phyloP scores from a whole-genome alignment of 495 filamentous ascomycete species.

The Staphylotrichum longicolle region DNA sequence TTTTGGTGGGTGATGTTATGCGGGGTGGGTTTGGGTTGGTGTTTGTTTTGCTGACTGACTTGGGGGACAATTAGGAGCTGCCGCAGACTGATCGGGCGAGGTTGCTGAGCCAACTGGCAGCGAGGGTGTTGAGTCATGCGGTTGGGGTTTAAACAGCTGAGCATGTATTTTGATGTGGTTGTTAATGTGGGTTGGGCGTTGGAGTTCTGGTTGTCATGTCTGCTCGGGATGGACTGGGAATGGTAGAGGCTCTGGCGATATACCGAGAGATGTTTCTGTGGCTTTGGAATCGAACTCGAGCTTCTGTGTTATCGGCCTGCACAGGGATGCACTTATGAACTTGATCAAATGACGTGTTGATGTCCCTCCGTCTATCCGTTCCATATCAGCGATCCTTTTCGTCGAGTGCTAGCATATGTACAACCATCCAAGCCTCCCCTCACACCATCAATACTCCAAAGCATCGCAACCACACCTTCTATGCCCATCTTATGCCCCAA shows the following conservation, averaged over 20 bases:
- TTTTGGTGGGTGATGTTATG: neutral
- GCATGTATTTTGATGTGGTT: neutral
- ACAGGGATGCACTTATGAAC: too few relatives aligned
- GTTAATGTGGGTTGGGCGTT: constrained; percentile 1
- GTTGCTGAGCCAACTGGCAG: constrained; percentile 71
- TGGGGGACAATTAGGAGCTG: constrained; percentile 51
- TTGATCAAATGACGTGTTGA: too few relatives aligned
- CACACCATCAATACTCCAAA: neutral
- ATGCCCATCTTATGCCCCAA: neutral
- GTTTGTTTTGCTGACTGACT: constrained; percentile 11
- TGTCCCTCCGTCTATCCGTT: too few relatives aligned
- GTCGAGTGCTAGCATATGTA: neutral
- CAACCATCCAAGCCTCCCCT: neutral
- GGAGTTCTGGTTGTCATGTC: constrained; percentile 4
- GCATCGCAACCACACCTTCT: neutral
- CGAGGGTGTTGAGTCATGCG: constrained; percentile 65
- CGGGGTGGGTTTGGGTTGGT: neutral
- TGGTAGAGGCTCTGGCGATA: too few relatives aligned
- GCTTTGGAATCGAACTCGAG: too few relatives aligned
- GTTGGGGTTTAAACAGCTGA: constrained; percentile 39
- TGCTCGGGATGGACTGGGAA: too few relatives aligned
- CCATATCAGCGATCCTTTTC: neutral
- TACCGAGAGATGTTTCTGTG: too few relatives aligned
- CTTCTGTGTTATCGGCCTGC: neutral
- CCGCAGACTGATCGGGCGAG: constrained; percentile 75